These are phyloP conservation scores for Mortierella sp. DNA, from an alignment of 371 early-diverging fungal genomes.

Conservation along the genomic window DNA sequence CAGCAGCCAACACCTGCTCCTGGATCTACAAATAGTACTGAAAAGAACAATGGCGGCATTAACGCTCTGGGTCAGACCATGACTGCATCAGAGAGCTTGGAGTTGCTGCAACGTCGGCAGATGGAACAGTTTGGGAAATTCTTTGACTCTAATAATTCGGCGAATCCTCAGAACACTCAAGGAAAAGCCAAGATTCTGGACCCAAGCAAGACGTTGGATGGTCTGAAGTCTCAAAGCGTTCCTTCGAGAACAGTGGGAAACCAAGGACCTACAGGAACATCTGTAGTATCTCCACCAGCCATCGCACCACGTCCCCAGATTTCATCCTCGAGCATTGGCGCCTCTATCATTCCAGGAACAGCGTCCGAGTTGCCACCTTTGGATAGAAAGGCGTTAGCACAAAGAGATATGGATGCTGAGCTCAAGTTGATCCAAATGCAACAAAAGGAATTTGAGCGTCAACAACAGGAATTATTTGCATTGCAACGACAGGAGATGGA, in stretches of 20 bases:
- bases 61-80: constrained; percentile 3
- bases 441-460: constrained; percentile 46
- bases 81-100: constrained; percentile 17
- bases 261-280: constrained; percentile 4
- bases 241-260: background rate
- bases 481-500: constrained; percentile 37
- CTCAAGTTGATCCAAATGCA: constrained; percentile 40
- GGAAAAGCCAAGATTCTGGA: constrained; percentile 39
- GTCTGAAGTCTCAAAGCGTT: constrained; percentile 21
- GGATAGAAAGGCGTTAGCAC: constrained; percentile 20
- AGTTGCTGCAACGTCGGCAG: constrained; percentile 43
- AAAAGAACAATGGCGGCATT: background rate
- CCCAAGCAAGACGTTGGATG: constrained; percentile 46
- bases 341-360: background rate
- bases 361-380: background rate
- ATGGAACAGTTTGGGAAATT: constrained; percentile 46
- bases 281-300: constrained; percentile 7
- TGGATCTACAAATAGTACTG: background rate
- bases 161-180: constrained; percentile 21
- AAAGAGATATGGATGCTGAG: constrained; percentile 47
- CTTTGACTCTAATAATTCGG: background rate
- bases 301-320: constrained; percentile 14
- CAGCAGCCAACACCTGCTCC: constrained; percentile 7
- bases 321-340: background rate
- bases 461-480: constrained; percentile 28